Conservation (phyloP, 768 basidiomycete species). For the Exidia glandulosa region DNA sequence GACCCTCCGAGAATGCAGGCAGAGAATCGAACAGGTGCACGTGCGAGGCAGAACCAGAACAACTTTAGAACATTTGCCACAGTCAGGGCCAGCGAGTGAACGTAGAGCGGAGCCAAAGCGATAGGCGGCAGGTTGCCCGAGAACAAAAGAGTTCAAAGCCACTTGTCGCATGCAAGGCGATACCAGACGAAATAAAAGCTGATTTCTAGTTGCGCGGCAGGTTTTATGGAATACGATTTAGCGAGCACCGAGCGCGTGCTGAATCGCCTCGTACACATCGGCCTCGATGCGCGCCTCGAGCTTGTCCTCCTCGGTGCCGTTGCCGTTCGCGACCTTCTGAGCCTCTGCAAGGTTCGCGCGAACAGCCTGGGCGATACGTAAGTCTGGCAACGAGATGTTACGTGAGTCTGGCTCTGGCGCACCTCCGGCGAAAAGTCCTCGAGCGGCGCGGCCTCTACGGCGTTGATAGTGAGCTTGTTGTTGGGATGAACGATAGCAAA, state of each 20-base stretch:
- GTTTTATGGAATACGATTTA: slow-evolving; percentile 15
- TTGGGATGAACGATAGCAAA: slow-evolving; percentile 97
- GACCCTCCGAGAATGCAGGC: too few species aligned
- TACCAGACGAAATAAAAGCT: too few species aligned
- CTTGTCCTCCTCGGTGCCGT: slow-evolving; percentile 88
- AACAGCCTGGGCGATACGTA: slow-evolving; percentile 49
- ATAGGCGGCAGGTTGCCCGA: too few species aligned
- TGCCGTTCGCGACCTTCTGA: slow-evolving; percentile 65
- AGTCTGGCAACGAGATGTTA: background rate
- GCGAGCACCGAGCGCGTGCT: slow-evolving; percentile 60
- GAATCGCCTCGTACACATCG: slow-evolving; percentile 92
- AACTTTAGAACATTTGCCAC: too few species aligned
- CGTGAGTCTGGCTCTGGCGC: slow-evolving; percentile 15
- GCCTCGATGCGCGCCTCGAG: slow-evolving; percentile 88
- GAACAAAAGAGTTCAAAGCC: too few species aligned
- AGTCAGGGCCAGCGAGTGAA: too few species aligned
- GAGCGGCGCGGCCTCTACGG: slow-evolving; percentile 88
- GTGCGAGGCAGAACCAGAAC: too few species aligned
- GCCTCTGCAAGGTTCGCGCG: slow-evolving; percentile 86
- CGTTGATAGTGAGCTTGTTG: slow-evolving; percentile 94
- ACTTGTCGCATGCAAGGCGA: too few species aligned
- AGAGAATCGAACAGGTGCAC: too few species aligned
- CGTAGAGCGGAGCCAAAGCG: too few species aligned
- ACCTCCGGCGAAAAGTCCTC: slow-evolving; percentile 89
- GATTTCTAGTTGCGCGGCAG: too few species aligned